Evolutionary conservation across 2,329 filamentous ascomycete species (phyloP), one percentile per base, ranked within the genome.

Genomic region (Pestalotiopsis sp.): DNA sequence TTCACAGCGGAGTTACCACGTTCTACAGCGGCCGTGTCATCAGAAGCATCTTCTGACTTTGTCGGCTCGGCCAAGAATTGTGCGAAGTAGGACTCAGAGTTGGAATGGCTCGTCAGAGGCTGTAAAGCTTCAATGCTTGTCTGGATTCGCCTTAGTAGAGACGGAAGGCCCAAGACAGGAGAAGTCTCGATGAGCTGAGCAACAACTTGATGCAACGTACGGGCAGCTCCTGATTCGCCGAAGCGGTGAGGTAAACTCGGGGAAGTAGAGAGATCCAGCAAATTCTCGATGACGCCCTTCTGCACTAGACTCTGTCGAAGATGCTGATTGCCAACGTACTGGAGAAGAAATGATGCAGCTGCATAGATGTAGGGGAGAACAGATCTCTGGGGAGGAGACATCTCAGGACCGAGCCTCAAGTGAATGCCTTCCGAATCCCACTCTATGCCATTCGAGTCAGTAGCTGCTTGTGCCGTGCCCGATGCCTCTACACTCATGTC

Each of bases 181-280:
- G 93, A 93, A 31, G 90, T 88, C 74, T 98, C 95, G 6, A 95
- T 89, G 71, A 98, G 87, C 72, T 91, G 87, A 71, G 93, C 90
- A 64, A 97, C 85, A 12, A 97, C 91, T 45, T 90, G 88, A 17
- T 91, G 89, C 67, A 98, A 85, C 69, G 92, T 90, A 69, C 91
- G 88, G 68, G 91, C 91, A 4, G 92, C 89, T 66, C 86, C 82
- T 5, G 88, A 87, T 56, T 92, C 90, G 52, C 90, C 87, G 75
- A 93, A 91, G 75, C 93, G 88, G 73, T 90, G 90, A 1, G 93
- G 90, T 61, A 98, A 85, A 77, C 93, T 95, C 4, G 94, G 92
- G 38, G 95, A 89, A 67, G 92, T 93, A 56, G 92, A 92, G 67
- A 98, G 89, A 76, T 98, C 94, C 67, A 99, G 85, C 23, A 98